Percentiles rank a stretch among this genome's conserved stretches.
These are phyloP conservation scores for Agrocybe praecox DNA, from an alignment of 768 basidiomycete genomes.

Conservation along the genomic window DNA sequence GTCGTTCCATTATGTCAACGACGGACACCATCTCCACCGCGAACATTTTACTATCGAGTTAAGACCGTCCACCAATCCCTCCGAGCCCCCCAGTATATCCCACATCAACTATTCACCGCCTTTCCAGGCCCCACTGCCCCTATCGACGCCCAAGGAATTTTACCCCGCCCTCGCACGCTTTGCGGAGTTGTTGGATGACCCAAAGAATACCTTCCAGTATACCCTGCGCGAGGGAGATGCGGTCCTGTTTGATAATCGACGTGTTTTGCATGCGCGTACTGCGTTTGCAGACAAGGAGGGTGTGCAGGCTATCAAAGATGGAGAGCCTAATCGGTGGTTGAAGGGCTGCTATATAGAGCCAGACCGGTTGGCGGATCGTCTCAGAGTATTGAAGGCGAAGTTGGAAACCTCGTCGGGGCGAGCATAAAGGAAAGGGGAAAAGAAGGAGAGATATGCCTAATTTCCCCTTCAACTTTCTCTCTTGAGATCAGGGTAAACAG, in stretches of 20 bases:
- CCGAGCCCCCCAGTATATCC: conserved; percentile 37
- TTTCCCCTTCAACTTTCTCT: too few relatives aligned
- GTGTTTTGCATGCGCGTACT: conserved; percentile 86
- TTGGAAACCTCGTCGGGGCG: conserved; percentile 13
- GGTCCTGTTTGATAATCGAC: conserved; percentile 89
- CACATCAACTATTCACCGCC: conserved; percentile 93
- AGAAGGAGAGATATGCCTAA: background rate
- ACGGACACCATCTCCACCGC: conserved; percentile 78
- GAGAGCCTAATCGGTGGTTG: conserved; percentile 76
- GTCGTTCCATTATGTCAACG: conserved; percentile 91
- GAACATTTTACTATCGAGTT: conserved; percentile 80
- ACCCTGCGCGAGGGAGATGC: conserved; percentile 81
- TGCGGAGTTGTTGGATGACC: conserved; percentile 55
- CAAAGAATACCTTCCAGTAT: conserved; percentile 56
- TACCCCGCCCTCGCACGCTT: conserved; percentile 68
- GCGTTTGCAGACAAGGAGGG: conserved; percentile 59
- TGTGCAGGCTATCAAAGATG: conserved; percentile 35
- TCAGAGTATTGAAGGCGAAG: conserved; percentile 49
- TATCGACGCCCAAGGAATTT: conserved; percentile 55
- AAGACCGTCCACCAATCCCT: conserved; percentile 20
- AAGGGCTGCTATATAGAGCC: conserved; percentile 86
- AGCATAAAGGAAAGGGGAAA: background rate
- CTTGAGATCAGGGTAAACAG: too few relatives aligned
- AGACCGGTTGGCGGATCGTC: conserved; percentile 63
- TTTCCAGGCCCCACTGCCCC: conserved; percentile 82